Evolutionary conservation across 2,329 filamentous ascomycete species (phyloP).

Genomic region (Daldinia eschscholtzii): DNA sequence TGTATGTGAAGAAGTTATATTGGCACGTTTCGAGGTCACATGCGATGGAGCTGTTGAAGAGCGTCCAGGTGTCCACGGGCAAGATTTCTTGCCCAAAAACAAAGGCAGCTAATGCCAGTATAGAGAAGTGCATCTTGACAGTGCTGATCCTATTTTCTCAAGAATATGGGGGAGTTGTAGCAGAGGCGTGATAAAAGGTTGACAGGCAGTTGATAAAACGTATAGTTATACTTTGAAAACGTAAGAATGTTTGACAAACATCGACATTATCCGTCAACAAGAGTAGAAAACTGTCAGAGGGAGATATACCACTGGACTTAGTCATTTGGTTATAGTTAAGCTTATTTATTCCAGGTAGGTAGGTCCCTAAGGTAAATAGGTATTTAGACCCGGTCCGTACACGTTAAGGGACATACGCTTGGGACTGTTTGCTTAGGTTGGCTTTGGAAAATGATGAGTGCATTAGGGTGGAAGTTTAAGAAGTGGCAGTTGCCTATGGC

Average conservation of each 20-base stretch:
- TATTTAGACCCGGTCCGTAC: no score
- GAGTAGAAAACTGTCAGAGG: not conserved
- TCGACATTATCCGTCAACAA: not conserved
- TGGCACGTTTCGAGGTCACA: conserved; percentile 15
- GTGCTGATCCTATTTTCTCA: not conserved
- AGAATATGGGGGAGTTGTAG: not conserved
- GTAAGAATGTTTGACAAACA: not conserved
- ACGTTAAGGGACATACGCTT: not conserved
- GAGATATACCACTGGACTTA: not conserved
- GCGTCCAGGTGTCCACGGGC: conserved; percentile 15
- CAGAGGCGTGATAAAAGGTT: not conserved
- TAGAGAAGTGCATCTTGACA: not conserved
- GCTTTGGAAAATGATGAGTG: not conserved
- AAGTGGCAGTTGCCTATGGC: no score
- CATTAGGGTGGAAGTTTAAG: not conserved
- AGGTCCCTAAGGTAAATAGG: not conserved
- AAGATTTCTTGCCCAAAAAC: not conserved
- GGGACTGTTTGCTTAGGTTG: not conserved
- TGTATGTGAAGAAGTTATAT: conserved; percentile 20
- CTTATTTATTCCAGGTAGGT: not conserved
- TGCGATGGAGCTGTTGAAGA: conserved; percentile 24
- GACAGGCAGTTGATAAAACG: not conserved
- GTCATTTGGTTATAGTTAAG: not conserved
- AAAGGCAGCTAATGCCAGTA: not conserved
- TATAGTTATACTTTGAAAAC: not conserved